Evolutionary conservation across 306 rosid genomes (phyloP), one percentile per base, ranked within the genome.

Genomic region (Cyamopsis tetragonoloba): DNA sequence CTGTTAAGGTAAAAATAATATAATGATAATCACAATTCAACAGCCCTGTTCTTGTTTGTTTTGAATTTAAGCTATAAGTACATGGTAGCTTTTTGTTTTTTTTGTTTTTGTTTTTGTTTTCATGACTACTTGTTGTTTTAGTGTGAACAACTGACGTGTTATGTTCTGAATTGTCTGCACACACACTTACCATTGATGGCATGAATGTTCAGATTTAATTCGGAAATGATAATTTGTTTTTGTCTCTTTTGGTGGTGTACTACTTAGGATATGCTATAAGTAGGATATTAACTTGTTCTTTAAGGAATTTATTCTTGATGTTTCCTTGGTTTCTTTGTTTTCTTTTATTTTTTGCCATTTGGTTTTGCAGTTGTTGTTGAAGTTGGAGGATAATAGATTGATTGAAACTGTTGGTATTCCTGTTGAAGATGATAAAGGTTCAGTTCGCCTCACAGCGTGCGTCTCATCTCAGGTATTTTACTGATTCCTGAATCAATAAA

Each of bases 391-490:
- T 71, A 89, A 81, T 67, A 88, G 98, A 74, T 77, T 93, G 87
- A 77, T 93, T 68, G 98, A 93, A 77, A 89, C 98, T 31, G 98
- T 93, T 47, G 98, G 98, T 53, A 93, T 93, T 81, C 98, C 97
- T 1, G 95, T 83, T 76, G 75, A 72, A 66, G 95, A 77, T 27
- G 80, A 73, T 9, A 85, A 77, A 43, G 82, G 79, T 62, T 71
- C 86, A 66, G 74, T 53, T 72, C 96, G 98, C 60, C 96, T 93
- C 46, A 93, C 98, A 14, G 98, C 98, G n/a, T 93, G 98, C 50
- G 82, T 93, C 58, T 93, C 98, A 19, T 89, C 98, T 4, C 98
- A 93, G 96, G 98, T 89, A 71, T 59, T 63, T 71, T 54, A 38
- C 57, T 47, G 65, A 66, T 23, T 72, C 37, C 2, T 46, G 22